Conservation (phyloP, 768 basidiomycete species). For the Tulasnella sp. region DNA sequence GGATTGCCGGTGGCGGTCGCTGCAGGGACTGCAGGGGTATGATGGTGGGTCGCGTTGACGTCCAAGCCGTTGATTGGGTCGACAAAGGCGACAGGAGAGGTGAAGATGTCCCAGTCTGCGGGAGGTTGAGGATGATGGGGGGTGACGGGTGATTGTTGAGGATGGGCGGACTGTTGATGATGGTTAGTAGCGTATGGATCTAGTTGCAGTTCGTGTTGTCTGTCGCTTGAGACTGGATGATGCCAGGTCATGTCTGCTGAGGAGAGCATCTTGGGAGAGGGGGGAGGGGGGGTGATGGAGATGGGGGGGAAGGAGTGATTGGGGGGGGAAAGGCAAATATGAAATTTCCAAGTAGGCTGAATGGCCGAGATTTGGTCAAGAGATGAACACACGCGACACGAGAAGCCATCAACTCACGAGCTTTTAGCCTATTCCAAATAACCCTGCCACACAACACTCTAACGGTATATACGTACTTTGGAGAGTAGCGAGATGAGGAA, state of each 20-base stretch:
- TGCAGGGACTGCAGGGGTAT: background rate
- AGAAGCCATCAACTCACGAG: background rate
- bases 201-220: slow-evolving; percentile 17
- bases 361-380: background rate
- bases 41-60: background rate
- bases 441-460: background rate
- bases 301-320: background rate
- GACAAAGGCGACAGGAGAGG: slow-evolving; percentile 13
- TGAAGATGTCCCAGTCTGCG: slow-evolving; percentile 17
- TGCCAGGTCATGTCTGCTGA: slow-evolving; percentile 20
- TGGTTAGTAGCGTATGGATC: slow-evolving; percentile 4
- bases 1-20: background rate
- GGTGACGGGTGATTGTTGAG: background rate
- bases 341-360: background rate
- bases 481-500: background rate
- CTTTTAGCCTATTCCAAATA: slow-evolving; percentile 1
- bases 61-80: slow-evolving; percentile 11
- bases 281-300: background rate
- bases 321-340: background rate
- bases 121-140: slow-evolving; percentile 10
- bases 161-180: slow-evolving; percentile 6
- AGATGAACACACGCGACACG: background rate
- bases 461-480: background rate
- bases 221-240: slow-evolving; percentile 19
- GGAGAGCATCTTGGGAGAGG: slow-evolving; percentile 9